These are phyloP conservation scores for Penicillium malachiteum DNA, from an alignment of 495 filamentous ascomycete species.

Conservation along the genomic window DNA sequence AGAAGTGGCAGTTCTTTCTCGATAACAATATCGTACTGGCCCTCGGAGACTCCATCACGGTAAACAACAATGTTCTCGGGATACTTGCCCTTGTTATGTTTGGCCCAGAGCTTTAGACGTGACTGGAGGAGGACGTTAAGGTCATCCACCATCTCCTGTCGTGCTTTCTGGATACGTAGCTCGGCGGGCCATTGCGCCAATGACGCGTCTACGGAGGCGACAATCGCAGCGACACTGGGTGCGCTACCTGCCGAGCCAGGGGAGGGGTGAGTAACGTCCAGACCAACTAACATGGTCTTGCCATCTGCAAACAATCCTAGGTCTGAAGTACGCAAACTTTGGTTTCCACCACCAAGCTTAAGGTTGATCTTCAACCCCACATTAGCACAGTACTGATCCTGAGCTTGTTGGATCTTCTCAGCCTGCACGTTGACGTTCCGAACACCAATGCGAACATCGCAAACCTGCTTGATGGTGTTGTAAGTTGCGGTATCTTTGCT, in stretches of 20 bases:
- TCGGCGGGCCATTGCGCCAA: constrained; percentile 35
- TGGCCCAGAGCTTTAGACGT: constrained; percentile 61
- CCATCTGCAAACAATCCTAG: constrained; percentile 58
- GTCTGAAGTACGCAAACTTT: constrained; percentile 50
- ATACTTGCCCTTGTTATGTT: constrained; percentile 40
- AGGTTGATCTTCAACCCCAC: constrained; percentile 81
- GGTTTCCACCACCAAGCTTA: constrained; percentile 80
- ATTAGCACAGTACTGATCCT: constrained; percentile 66
- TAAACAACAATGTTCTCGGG: constrained; percentile 82
- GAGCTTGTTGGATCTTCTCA: constrained; percentile 44
- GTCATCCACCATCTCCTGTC: constrained; percentile 33
- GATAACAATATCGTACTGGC: constrained; percentile 67
- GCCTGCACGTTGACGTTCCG: constrained; percentile 62
- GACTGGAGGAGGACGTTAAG: constrained; percentile 56
- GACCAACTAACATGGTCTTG: constrained; percentile 80
- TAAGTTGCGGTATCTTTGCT: constrained; percentile 54
- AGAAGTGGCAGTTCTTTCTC: constrained; percentile 57
- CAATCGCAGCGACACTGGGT: constrained; percentile 63
- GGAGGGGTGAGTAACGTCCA: constrained; percentile 88
- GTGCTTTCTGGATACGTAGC: constrained; percentile 24
- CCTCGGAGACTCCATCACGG: constrained; percentile 89
- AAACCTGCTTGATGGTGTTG: constrained; percentile 64
- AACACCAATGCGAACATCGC: constrained; percentile 62
- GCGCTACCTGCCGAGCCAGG: constrained; percentile 57
- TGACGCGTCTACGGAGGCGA: constrained; percentile 18